Evolutionary conservation across 176 grass and related monocot species (phyloP).

Genomic region (Cymbopogon citratus): DNA sequence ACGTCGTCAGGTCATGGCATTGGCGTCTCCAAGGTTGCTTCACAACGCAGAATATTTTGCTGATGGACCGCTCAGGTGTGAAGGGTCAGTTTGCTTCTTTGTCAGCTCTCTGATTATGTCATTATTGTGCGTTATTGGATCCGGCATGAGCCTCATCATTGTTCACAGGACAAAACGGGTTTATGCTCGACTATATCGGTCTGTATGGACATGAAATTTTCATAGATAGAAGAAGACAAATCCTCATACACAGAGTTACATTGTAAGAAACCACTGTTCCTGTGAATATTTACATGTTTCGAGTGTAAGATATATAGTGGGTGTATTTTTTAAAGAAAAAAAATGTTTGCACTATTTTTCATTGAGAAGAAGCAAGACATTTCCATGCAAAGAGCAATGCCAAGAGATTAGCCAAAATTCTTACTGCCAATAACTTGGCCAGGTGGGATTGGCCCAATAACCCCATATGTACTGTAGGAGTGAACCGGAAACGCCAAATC

Average conservation of each 20-base stretch:
- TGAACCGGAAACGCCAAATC: too few species aligned
- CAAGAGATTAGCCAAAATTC: too few species aligned
- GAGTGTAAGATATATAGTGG: too few species aligned
- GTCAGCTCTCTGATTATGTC: constrained; percentile 69
- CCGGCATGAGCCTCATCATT: constrained; percentile 48
- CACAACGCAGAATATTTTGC: neutral
- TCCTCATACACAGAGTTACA: neutral
- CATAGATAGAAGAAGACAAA: neutral
- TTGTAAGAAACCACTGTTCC: too few species aligned
- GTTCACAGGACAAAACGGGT: constrained; percentile 61
- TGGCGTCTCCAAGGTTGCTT: neutral
- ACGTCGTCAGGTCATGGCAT: neutral
- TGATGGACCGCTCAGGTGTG: constrained; percentile 41
- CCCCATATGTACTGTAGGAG: too few species aligned
- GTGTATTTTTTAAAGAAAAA: too few species aligned
- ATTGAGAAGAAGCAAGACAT: too few species aligned
- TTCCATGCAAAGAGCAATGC: too few species aligned
- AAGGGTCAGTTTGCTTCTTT: constrained; percentile 66
- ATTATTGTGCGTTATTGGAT: constrained; percentile 44
- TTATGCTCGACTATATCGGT: constrained; percentile 42
- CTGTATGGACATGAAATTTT: constrained; percentile 23
- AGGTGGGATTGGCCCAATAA: too few species aligned
- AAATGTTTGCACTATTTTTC: too few species aligned
- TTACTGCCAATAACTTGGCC: too few species aligned
- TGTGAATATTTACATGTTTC: too few species aligned